Percentiles rank a stretch among this genome's conserved stretches.
Conservation (phyloP, 1,139 yeast species). For the Saccharomyces hybrid region DNA sequence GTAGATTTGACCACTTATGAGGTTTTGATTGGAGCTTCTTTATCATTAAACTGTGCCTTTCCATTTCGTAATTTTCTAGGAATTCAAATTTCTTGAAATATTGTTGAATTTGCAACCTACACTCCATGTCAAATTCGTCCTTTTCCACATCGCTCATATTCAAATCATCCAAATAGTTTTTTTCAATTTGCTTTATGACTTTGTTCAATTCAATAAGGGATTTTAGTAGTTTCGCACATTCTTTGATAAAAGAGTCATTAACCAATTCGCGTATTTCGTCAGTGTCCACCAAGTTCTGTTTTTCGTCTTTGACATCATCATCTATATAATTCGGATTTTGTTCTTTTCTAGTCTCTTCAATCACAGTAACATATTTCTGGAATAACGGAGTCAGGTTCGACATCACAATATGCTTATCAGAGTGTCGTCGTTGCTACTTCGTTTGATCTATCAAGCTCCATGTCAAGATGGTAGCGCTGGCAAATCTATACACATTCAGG, state of each 20-base stretch:
- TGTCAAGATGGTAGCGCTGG: not conserved
- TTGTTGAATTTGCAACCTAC: conserved; percentile 44
- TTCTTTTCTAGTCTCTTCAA: conserved; percentile 25
- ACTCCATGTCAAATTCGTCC: conserved; percentile 49
- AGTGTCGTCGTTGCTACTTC: not conserved
- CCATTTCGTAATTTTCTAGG: conserved; percentile 46
- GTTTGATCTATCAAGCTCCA: not conserved
- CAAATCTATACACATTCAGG: not conserved
- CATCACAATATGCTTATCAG: conserved; percentile 32
- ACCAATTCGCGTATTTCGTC: conserved; percentile 15
- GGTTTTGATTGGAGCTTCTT: not conserved
- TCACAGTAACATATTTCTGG: conserved; percentile 41
- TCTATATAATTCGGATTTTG: conserved; percentile 14
- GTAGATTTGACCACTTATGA: not conserved
- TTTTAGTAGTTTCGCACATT: conserved; percentile 40
- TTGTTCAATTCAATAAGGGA: conserved; percentile 37
- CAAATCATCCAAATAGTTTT: conserved; percentile 38
- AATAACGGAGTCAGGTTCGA: conserved; percentile 48
- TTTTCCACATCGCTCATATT: conserved; percentile 41
- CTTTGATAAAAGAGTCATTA: conserved; percentile 47
- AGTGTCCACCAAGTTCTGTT: conserved; percentile 12
- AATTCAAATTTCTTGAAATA: conserved; percentile 44
- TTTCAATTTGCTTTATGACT: conserved; percentile 38
- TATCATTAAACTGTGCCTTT: conserved; percentile 27
- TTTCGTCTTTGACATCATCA: conserved; percentile 28